Conservation (phyloP, 2,329 filamentous ascomycete species). For the Balansia obtecta region DNA sequence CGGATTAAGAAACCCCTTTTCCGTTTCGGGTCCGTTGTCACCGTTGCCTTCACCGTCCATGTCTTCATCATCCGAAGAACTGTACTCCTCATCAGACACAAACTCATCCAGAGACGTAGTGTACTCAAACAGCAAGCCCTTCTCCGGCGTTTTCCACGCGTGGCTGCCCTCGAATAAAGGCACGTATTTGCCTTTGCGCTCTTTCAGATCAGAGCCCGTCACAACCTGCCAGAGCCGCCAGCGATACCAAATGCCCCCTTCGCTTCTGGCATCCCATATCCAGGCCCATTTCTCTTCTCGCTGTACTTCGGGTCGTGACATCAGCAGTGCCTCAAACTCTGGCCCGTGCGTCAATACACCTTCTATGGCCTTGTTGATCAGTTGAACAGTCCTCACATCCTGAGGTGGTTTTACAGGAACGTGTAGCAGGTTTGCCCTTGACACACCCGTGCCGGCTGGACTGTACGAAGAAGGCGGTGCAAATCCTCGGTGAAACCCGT, state of each 20-base stretch:
- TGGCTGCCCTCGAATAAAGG: slow-evolving; percentile 65
- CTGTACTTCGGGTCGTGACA: slow-evolving; percentile 75
- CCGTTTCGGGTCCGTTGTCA: slow-evolving; percentile 32
- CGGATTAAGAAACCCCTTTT: slow-evolving; percentile 63
- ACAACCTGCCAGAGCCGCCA: slow-evolving; percentile 83
- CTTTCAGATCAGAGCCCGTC: slow-evolving; percentile 44
- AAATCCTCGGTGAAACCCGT: slow-evolving; percentile 46
- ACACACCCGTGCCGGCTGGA: slow-evolving; percentile 26
- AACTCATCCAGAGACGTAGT: slow-evolving; percentile 66
- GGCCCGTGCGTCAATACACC: slow-evolving; percentile 65
- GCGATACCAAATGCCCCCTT: slow-evolving; percentile 79
- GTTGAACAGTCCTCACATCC: slow-evolving; percentile 64
- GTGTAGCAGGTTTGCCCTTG: slow-evolving; percentile 40
- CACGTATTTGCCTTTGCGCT: slow-evolving; percentile 39
- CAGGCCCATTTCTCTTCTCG: slow-evolving; percentile 85
- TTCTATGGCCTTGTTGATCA: slow-evolving; percentile 85
- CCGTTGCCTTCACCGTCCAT: slow-evolving; percentile 44
- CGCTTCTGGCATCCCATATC: slow-evolving; percentile 76
- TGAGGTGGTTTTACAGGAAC: slow-evolving; percentile 64
- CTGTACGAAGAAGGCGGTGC: slow-evolving; percentile 65
- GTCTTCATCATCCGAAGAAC: slow-evolving; percentile 77
- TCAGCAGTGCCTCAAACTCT: slow-evolving; percentile 83
- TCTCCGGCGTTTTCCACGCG: slow-evolving; percentile 66
- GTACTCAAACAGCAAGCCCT: slow-evolving; percentile 65
- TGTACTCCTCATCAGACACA: slow-evolving; percentile 72